Base-by-base conservation (phyloP, 1,284 basidiomycete species). In the Schizophyllum amplum region DNA sequence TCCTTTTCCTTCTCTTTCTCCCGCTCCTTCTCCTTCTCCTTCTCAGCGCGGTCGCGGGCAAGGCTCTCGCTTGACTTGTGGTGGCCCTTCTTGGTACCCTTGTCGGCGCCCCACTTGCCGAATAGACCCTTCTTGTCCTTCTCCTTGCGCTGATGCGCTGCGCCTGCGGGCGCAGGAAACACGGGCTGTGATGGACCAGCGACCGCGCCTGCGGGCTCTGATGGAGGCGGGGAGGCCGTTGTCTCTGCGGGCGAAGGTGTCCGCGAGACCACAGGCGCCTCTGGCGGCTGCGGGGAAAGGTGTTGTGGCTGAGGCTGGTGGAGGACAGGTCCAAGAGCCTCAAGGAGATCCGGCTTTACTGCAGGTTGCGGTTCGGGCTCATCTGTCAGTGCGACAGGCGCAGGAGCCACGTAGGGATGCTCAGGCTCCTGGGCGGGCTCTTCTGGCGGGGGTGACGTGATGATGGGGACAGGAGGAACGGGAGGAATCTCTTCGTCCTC, bases 91-190 rank as follows among this genome's bases (percentile, higher is more conserved):
- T 83, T 84, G 47, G 74, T 71, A 22, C 72, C 72, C 67, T 84
- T 85, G 63, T 85, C 83, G 57, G 77, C 67, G 52, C 84, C 84
- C 82, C 87, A 90, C 68, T 86, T 88, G 24, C 79, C 74, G 60
- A 90, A 89, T 22, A 89, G 72, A 1, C 87, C 82, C 63, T 83
- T 89, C 71, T 89, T 90, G 66, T 89, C 87, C 72, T 90, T 92
- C 57, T 88, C 86, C 68, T 88, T 89, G 58, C 82, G 74, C 56
- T 75, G 64, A n/a, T n/a, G n/a, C n/a, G n/a, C n/a, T 52, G 64
- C 46, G 60, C 63, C 63, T 50, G 63, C 60, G 49, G 65, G 67
- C 33, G 64, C 65, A 49, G 64, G 54, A 24, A 64, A 68, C 47
- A 64, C 56, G 24, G 63, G 66, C 53, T 23, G 65, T 59, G 55